Conservation (phyloP, 495 filamentous ascomycete genomes). For the Tetracladium setigerum region DNA sequence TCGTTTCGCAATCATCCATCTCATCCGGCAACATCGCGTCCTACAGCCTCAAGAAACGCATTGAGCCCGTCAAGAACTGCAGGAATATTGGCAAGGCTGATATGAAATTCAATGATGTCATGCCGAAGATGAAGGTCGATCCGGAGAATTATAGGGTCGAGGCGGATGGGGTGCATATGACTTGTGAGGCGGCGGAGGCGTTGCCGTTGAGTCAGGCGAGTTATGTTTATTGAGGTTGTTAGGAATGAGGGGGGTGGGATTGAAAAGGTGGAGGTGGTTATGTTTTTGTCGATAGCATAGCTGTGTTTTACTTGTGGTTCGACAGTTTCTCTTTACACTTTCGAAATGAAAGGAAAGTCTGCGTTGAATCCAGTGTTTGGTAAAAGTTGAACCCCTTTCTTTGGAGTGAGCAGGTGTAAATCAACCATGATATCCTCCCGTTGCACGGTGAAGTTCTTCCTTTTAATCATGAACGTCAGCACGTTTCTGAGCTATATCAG, state of each 20-base stretch:
- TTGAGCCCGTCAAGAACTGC: slow-evolving; percentile 77
- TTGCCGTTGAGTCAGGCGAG: slow-evolving; percentile 78
- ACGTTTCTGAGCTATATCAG: too few species aligned
- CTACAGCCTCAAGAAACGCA: slow-evolving; percentile 72
- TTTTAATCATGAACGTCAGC: too few species aligned
- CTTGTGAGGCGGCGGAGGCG: slow-evolving; percentile 60
- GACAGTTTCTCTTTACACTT: too few species aligned
- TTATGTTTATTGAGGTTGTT: slow-evolving; percentile 56
- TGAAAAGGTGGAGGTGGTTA: too few species aligned
- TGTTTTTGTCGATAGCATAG: too few species aligned
- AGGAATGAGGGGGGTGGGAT: slow-evolving; percentile 2
- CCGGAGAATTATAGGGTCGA: slow-evolving; percentile 87
- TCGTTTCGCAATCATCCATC: slow-evolving; percentile 71
- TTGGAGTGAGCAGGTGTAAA: too few species aligned
- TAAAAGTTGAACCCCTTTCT: too few species aligned
- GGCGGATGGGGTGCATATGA: slow-evolving; percentile 73
- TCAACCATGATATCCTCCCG: too few species aligned
- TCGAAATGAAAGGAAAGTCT: too few species aligned
- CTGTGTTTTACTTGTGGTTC: too few species aligned
- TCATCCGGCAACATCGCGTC: slow-evolving; percentile 51
- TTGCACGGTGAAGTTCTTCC: too few species aligned
- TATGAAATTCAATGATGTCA: slow-evolving; percentile 88
- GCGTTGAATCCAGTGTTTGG: too few species aligned
- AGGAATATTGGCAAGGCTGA: slow-evolving; percentile 77
- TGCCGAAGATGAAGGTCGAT: slow-evolving; percentile 90